These are phyloP conservation scores for Dentiscutata heterogama DNA, from an alignment of 371 early-diverging fungal genomes.

Conservation along the genomic window DNA sequence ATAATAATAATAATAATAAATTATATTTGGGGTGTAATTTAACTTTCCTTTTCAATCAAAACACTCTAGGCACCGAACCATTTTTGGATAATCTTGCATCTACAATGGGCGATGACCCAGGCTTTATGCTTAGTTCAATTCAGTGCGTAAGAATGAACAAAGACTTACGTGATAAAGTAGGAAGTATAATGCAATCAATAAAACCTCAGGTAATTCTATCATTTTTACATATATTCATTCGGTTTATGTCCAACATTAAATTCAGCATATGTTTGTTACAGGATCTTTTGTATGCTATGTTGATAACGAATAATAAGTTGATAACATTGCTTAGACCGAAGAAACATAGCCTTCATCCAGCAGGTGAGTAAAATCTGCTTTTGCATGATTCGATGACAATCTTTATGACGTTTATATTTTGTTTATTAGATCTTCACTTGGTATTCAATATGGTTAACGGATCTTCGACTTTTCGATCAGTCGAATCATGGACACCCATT, in stretches of 20 bases:
- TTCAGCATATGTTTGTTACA: constrained; percentile 47
- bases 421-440: constrained; percentile 76
- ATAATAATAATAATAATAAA: too few relatives aligned
- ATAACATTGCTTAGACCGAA: constrained; percentile 83
- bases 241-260: constrained; percentile 1
- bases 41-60: constrained; percentile 11
- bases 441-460: constrained; percentile 86
- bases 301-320: constrained; percentile 79
- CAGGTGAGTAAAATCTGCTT: constrained; percentile 54
- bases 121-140: constrained; percentile 83
- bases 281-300: constrained; percentile 80
- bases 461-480: constrained; percentile 77
- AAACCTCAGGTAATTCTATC: constrained; percentile 63
- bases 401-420: not conserved
- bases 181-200: constrained; percentile 64
- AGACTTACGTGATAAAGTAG: constrained; percentile 73
- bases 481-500: constrained; percentile 95
- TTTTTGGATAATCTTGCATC: constrained; percentile 84
- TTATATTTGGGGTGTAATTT: not conserved
- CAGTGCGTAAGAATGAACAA: constrained; percentile 78
- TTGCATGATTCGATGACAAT: not conserved
- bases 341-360: constrained; percentile 83
- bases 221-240: not conserved
- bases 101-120: constrained; percentile 75
- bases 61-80: constrained; percentile 78